Conservation (phyloP, 371 early-diverging fungal genomes). For the Mucor lusitanicus region DNA sequence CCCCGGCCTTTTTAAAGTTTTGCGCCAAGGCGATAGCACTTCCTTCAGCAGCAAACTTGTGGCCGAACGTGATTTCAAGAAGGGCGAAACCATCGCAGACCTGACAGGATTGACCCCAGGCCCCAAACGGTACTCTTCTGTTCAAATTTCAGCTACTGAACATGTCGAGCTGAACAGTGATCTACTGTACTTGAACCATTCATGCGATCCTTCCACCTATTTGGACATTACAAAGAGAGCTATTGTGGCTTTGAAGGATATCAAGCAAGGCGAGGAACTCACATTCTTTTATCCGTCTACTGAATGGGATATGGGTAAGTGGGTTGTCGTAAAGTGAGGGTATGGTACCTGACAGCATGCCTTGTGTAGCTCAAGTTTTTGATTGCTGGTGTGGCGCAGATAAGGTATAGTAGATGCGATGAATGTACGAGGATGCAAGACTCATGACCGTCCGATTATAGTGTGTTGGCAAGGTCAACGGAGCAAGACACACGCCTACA, state of each 20-base stretch:
- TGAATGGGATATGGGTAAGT: slow-evolving; percentile 82
- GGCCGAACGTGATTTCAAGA: slow-evolving; percentile 45
- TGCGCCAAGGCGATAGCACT: slow-evolving; percentile 53
- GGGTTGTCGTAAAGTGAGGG: too few relatives aligned
- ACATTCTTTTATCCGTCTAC: slow-evolving; percentile 85
- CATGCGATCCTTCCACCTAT: slow-evolving; percentile 59
- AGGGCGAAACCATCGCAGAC: slow-evolving; percentile 58
- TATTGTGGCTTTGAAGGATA: slow-evolving; percentile 59
- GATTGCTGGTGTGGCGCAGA: slow-evolving; percentile 20
- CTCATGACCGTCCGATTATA: neutral
- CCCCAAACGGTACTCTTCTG: slow-evolving; percentile 64
- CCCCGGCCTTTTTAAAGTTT: slow-evolving; percentile 53
- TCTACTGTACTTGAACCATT: slow-evolving; percentile 54
- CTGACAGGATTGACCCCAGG: slow-evolving; percentile 56
- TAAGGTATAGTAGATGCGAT: neutral
- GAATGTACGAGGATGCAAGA: neutral
- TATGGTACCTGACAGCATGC: too few relatives aligned
- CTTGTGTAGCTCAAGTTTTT: slow-evolving; percentile 18
- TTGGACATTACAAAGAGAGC: slow-evolving; percentile 56
- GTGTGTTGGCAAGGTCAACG: slow-evolving; percentile 16
- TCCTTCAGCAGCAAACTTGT: slow-evolving; percentile 59
- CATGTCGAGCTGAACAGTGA: slow-evolving; percentile 79
- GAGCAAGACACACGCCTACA: slow-evolving; percentile 8
- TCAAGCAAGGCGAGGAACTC: slow-evolving; percentile 66
- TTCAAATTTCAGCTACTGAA: slow-evolving; percentile 59